Evolutionary conservation across 257 asterid species (phyloP).

Genomic region (Jacaranda mimosifolia): DNA sequence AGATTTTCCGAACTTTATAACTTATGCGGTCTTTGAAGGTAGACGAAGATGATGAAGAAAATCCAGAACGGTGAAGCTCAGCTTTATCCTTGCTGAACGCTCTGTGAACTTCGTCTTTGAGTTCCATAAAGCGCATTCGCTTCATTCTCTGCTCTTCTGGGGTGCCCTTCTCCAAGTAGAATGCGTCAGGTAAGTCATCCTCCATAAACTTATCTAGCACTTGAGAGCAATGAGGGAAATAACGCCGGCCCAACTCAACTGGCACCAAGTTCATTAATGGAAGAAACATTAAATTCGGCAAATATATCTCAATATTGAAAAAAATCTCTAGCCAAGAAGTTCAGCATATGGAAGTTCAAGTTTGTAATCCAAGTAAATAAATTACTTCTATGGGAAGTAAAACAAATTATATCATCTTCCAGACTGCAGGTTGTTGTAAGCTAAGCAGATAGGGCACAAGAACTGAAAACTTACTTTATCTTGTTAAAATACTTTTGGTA

Average conservation of each 20-base stretch:
- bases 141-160: slow-evolving; percentile 67
- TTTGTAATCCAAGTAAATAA: not conserved
- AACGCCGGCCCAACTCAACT: slow-evolving; percentile 77
- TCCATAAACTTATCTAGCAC: slow-evolving; percentile 79
- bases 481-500: no score
- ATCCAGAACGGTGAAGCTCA: slow-evolving; percentile 55
- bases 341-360: not conserved
- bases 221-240: slow-evolving; percentile 77
- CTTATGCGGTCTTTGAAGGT: slow-evolving; percentile 36
- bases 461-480: no score
- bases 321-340: not conserved
- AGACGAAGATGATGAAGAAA: slow-evolving; percentile 50
- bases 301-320: not conserved
- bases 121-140: slow-evolving; percentile 62
- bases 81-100: slow-evolving; percentile 83
- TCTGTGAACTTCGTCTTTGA: slow-evolving; percentile 65
- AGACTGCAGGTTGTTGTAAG: not conserved
- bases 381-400: not conserved
- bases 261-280: slow-evolving; percentile 37
- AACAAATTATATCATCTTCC: not conserved
- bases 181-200: slow-evolving; percentile 59
- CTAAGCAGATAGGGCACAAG: not conserved
- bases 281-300: not conserved
- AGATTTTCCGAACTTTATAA: slow-evolving; percentile 47
- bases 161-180: slow-evolving; percentile 71